Base-by-base conservation (phyloP, 2,329 filamentous ascomycete species). In the Talaromyces sp. region DNA sequence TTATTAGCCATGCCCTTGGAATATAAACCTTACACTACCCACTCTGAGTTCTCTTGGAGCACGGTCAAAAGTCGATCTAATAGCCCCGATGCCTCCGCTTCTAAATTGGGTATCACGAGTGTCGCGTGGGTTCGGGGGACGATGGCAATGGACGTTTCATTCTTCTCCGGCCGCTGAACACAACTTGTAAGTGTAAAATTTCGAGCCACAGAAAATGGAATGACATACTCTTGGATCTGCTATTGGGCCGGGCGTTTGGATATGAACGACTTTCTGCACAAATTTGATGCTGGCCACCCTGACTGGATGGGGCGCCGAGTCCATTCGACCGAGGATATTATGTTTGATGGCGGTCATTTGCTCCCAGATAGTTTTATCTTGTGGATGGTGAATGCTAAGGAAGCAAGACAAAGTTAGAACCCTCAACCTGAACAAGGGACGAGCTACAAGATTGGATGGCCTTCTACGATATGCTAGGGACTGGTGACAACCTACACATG, bases 281-380 rank as follows among this genome's bases (percentile, higher is more conserved):
- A 99, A 99, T 76, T 99, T 99, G 82, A 97, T 88, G 79, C 94
- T 97, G 80, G 92, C 96, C 73, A 97, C 88, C 68, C 88, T 88
- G 64, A 97, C 85, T 2, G 91, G 88, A 12, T 88, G 83, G 14
- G 85, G 79, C 19, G 90, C 88, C 50, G 81, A 84, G 67, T 97
- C 93, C 93, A 95, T 97, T 69, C 94, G 86, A 62, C 85, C 86
- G 62, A 99, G 76, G 66, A 99, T 94, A 68, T 88, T 89, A 59
- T 89, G 86, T 79, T 99, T 99, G 76, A 97, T 93, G 11, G 87
- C 84, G 58, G 86, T 83, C 85, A 97, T 95, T 65, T 88, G 86
- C 71, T 94, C 89, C 94, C 94, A 99, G 52, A 88, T 86, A 61
- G 88, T 82, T 46, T 80, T 82, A 72, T 97, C 91, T 77, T 89